Base-by-base conservation (phyloP, 768 basidiomycete genomes). In the Hydnomerulius pinastri region DNA sequence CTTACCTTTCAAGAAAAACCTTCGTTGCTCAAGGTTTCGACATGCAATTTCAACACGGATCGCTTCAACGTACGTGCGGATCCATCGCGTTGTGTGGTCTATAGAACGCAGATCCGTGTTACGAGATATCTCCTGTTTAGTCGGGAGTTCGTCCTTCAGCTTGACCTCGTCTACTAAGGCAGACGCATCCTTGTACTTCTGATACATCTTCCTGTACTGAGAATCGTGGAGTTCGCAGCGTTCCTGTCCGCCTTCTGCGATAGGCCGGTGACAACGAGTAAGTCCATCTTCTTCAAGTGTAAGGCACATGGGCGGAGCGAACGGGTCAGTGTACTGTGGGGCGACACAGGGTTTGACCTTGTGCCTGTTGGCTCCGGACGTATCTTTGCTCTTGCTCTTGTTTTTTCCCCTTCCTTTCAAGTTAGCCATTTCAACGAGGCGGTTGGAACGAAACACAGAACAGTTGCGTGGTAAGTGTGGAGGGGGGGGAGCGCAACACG, bases 1-100 rank as follows among this genome's bases (percentile, higher is more conserved):
- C 62, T 13, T 27, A 60, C 70, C 57, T 57, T 69, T 68, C 6
- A 70, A 38, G 35, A 70, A 68, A 53, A 71, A 72, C 2, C 69
- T 59, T 15, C 38, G 53, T 6, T 59, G 55, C 28, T 72, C 70
- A 18, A 71, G 59, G 1, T 63, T 53, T 24, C 69, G 51, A 0
- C 72, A 71, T 0, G 54, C 49, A 39, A 57, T 61, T 41, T 73
- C 71, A 0, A 62, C 58, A 1, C 69, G 58, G 17, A 71, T 66
- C 6, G 67, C 68, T 37, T 69, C 63, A 9, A 71, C 49, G 43
- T 72, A 73, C 29, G 49, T 38, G 27, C 55, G 57, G 32, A 66
- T 51, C 55, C 58, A 54, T 5, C 55, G 56, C 3, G 51, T 53
- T 27, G 65, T 63, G 18, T 65, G 47, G 10, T 58, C 43, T 12